Percentiles rank a stretch among this genome's conserved stretches.
These are phyloP conservation scores for Triticum turgidum DNA, from an alignment of 176 grass and related monocot genomes.

Conservation along the genomic window DNA sequence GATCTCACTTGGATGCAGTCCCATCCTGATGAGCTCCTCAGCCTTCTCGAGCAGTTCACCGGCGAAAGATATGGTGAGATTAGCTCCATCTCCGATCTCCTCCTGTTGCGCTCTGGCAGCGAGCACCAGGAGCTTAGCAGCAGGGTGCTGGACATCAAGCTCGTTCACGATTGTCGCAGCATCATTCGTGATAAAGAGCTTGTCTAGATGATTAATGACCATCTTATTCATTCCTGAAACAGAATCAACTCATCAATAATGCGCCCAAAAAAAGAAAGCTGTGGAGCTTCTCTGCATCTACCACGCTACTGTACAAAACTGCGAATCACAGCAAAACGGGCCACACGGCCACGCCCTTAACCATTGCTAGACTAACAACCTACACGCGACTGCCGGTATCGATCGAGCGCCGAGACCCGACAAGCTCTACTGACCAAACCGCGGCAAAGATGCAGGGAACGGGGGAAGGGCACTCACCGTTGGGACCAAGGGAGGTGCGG, in stretches of 20 bases:
- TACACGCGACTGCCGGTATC: background rate
- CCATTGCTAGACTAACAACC: background rate
- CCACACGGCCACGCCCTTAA: background rate
- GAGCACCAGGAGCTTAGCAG: constrained; percentile 83
- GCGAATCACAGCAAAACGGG: too few species aligned
- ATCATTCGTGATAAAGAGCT: constrained; percentile 82
- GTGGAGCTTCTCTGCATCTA: background rate
- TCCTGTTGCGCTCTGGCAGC: constrained; percentile 82
- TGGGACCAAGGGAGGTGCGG: constrained; percentile 79
- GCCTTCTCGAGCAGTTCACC: constrained; percentile 90
- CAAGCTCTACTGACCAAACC: too few species aligned
- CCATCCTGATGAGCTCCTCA: constrained; percentile 96
- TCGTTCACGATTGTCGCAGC: constrained; percentile 87
- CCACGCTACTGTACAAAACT: background rate
- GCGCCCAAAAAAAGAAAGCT: background rate
- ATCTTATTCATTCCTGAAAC: constrained; percentile 92
- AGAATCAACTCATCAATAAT: background rate
- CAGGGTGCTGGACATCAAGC: constrained; percentile 87
- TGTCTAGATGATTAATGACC: constrained; percentile 93
- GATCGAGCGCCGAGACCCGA: too few species aligned
- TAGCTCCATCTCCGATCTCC: constrained; percentile 89
- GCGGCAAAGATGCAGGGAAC: background rate
- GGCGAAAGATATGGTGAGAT: constrained; percentile 90
- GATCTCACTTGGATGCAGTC: constrained; percentile 93
- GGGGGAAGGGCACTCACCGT: constrained; percentile 40